Conservation (phyloP, 495 filamentous ascomycete species). For the Penicillium alfredii region DNA sequence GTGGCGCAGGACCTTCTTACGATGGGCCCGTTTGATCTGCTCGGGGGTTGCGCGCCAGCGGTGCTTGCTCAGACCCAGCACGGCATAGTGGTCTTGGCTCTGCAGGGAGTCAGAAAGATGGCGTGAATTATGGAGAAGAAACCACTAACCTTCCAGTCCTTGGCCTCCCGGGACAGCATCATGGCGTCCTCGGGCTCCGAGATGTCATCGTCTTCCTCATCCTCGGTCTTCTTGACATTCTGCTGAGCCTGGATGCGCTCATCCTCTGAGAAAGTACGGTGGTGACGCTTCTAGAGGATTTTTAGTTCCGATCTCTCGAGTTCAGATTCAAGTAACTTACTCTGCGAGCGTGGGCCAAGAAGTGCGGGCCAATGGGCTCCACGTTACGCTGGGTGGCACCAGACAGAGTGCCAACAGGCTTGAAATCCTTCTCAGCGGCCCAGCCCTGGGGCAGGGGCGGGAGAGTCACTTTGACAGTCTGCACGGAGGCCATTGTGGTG, state of each 20-base stretch:
- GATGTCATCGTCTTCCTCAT: constrained; percentile 82
- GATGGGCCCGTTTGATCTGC: constrained; percentile 96
- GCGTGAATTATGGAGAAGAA: background rate
- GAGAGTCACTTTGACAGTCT: constrained; percentile 52
- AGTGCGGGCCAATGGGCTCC: constrained; percentile 94
- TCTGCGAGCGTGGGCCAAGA: constrained; percentile 92
- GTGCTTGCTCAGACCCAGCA: constrained; percentile 88
- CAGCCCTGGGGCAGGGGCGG: constrained; percentile 76
- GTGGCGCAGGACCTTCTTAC: constrained; percentile 98
- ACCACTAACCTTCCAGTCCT: constrained; percentile 91
- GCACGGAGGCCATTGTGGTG: constrained; percentile 41
- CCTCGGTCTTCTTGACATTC: constrained; percentile 91
- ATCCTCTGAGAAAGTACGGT: constrained; percentile 97
- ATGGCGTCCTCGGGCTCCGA: constrained; percentile 87
- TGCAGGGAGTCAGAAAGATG: constrained; percentile 30
- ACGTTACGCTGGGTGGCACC: constrained; percentile 71
- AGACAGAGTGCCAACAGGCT: constrained; percentile 64
- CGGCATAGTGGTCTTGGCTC: constrained; percentile 96
- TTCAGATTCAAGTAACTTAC: constrained; percentile 48
- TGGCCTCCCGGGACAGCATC: constrained; percentile 87
- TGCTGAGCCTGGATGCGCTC: constrained; percentile 93
- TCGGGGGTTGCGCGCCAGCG: constrained; percentile 88
- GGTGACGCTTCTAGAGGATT: constrained; percentile 66
- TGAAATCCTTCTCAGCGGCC: constrained; percentile 87
- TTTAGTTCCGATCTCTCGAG: constrained; percentile 20